Conservation (phyloP, 331 rosid genomes). For the Prunus yedoensis region DNA sequence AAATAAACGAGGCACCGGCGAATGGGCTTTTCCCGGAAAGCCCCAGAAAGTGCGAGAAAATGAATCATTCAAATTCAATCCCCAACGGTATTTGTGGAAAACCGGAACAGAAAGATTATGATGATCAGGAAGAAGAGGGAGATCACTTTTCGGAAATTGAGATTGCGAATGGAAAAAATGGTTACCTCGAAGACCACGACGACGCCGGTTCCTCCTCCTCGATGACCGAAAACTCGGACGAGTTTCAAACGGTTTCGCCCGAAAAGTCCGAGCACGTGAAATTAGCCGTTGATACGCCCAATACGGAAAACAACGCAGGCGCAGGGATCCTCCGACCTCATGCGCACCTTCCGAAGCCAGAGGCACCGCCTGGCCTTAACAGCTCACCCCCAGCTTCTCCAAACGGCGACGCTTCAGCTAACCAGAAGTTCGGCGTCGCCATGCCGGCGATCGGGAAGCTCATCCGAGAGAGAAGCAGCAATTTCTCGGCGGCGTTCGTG, state of each 20-base stretch:
- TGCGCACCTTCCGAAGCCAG: constrained; percentile 69
- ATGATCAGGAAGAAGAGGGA: background rate
- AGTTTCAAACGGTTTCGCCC: constrained; percentile 3
- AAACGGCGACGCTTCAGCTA: constrained; percentile 8
- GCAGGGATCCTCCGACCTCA: constrained; percentile 42
- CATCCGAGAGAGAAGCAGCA: constrained; percentile 58
- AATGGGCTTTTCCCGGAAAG: background rate
- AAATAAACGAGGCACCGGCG: background rate
- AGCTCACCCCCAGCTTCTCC: background rate
- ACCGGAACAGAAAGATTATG: background rate
- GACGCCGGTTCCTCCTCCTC: constrained; percentile 4
- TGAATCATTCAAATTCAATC: background rate
- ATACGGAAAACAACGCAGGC: background rate
- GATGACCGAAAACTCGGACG: constrained; percentile 13
- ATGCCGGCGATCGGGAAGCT: constrained; percentile 63
- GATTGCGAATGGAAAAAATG: background rate
- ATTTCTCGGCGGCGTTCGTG: constrained; percentile 54
- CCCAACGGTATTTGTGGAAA: background rate
- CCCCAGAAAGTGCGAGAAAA: background rate
- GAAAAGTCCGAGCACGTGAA: constrained; percentile 21
- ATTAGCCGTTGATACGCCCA: constrained; percentile 15
- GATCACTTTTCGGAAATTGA: background rate
- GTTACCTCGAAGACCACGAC: background rate
- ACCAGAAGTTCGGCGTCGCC: constrained; percentile 18
- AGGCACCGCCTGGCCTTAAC: constrained; percentile 48